phyloP scores from a whole-genome alignment of 257 asterid species.

The Gentiana dahurica region DNA sequence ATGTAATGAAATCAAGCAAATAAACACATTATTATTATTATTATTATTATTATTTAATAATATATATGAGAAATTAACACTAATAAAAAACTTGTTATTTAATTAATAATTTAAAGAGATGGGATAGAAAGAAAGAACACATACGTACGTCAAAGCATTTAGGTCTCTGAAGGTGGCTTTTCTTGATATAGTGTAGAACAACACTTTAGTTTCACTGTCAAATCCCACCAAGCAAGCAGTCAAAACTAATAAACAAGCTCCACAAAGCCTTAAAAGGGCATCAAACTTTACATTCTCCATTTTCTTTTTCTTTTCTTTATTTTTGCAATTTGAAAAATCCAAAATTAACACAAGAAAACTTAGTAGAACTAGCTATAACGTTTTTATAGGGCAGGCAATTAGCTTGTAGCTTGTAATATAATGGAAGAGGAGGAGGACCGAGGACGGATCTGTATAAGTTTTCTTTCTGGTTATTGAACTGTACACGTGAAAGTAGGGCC shows the following conservation, averaged over 20 bases:
- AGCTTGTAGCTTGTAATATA: too few relatives aligned
- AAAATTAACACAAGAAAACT: neutral
- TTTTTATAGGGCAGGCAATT: neutral
- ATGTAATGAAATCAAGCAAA: neutral
- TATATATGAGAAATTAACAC: too few relatives aligned
- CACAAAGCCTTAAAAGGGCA: constrained; percentile 25
- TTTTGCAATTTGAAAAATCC: neutral
- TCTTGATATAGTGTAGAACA: constrained; percentile 21
- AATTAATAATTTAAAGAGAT: too few relatives aligned
- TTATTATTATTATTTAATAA: too few relatives aligned
- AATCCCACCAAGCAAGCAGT: constrained; percentile 40
- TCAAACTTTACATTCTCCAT: constrained; percentile 21
- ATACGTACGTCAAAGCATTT: constrained; percentile 27
- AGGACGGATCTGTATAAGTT: neutral
- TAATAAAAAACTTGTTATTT: too few relatives aligned
- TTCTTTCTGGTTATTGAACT: constrained; percentile 14
- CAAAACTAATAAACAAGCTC: constrained; percentile 18
- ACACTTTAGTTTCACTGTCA: constrained; percentile 42
- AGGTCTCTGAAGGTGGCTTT: constrained; percentile 49
- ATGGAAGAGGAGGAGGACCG: neutral
- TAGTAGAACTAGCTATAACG: neutral
- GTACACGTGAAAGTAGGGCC: constrained; percentile 20
- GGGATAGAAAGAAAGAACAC: constrained; percentile 2
- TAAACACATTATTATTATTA: neutral
- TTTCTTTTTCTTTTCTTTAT: neutral